phyloP scores from a whole-genome alignment of 2,329 filamentous ascomycete species.

The Talaromyces marneffei region DNA sequence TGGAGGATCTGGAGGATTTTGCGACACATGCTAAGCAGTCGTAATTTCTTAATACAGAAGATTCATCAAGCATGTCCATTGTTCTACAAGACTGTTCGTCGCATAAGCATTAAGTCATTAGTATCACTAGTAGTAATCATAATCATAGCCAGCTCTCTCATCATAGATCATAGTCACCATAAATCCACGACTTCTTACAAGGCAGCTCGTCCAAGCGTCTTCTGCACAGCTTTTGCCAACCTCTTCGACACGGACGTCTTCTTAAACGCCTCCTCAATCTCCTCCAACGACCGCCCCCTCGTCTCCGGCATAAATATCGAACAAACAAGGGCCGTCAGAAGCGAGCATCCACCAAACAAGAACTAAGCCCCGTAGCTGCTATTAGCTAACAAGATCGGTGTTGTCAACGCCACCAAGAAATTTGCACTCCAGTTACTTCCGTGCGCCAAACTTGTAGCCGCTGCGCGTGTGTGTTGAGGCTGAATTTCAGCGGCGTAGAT shows the following conservation, averaged over 20 bases:
- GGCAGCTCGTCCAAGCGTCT: background rate
- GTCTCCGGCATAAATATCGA: constrained; percentile 48
- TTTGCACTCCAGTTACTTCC: constrained; percentile 48
- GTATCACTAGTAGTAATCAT: background rate
- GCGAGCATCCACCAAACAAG: constrained; percentile 39
- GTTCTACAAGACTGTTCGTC: background rate
- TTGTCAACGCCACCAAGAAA: constrained; percentile 42
- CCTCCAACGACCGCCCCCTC: constrained; percentile 44
- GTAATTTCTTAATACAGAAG: background rate
- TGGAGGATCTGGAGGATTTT: constrained; percentile 40
- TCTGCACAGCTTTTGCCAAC: background rate
- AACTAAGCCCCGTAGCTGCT: constrained; percentile 44
- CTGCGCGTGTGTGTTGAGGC: constrained; percentile 49
- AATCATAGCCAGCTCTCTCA: background rate
- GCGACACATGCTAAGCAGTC: constrained; percentile 23
- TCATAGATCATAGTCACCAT: background rate
- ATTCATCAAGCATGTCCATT: background rate
- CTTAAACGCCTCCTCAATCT: constrained; percentile 46
- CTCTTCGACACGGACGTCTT: constrained; percentile 10
- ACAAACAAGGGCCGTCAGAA: constrained; percentile 37
- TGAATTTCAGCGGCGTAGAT: constrained; percentile 57
- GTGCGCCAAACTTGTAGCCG: constrained; percentile 49
- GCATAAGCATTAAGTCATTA: background rate
- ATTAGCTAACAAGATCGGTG: constrained; percentile 39
- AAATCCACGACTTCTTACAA: background rate